A percentile compares a stretch with the other conserved stretches of the same genome.
Conservation (phyloP, 2,329 filamentous ascomycete genomes). For the Stachybotrys chlorohalonatus region DNA sequence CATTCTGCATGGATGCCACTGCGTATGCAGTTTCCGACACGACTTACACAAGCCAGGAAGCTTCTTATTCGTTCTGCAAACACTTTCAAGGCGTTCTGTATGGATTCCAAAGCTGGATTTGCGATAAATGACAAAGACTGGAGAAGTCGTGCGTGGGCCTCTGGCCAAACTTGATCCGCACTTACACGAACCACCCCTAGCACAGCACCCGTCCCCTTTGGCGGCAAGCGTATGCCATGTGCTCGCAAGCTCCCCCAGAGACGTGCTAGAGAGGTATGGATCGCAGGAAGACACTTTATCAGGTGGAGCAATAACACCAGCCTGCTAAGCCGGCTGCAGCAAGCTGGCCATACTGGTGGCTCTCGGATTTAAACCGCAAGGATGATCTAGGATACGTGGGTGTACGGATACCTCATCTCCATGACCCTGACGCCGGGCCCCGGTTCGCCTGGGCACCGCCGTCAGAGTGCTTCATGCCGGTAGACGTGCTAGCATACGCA, state of each 20-base stretch:
- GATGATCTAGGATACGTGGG: neutral
- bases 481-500: neutral
- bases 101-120: conserved; percentile 2
- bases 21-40: too few relatives aligned
- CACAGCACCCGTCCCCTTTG: neutral
- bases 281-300: neutral
- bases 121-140: conserved; percentile 1
- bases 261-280: neutral
- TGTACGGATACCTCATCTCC: neutral
- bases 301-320: neutral
- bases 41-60: too few relatives aligned
- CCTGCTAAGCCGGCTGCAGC: neutral
- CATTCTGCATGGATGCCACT: conserved; percentile 6
- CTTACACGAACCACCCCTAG: neutral
- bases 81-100: too few relatives aligned
- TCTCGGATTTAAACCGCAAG: neutral
- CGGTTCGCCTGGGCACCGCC: neutral
- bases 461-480: neutral
- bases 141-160: neutral
- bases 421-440: neutral
- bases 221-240: neutral
- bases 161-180: neutral
- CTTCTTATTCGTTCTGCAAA: too few relatives aligned
- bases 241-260: too few relatives aligned
- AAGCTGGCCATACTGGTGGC: neutral